Conservation (phyloP, 306 rosid genomes). For the Lupinus albus region DNA sequence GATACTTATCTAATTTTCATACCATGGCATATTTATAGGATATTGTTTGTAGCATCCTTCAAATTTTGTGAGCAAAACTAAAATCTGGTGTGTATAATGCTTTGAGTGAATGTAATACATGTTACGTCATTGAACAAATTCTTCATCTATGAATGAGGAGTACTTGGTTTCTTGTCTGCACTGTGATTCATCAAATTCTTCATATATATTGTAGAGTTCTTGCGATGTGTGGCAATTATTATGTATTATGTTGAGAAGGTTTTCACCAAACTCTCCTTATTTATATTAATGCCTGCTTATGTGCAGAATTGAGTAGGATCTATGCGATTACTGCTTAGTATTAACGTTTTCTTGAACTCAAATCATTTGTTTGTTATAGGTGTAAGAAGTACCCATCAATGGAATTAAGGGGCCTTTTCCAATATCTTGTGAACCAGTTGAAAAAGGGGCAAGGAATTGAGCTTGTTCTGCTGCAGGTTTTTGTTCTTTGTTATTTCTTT, state of each 20-base stretch:
- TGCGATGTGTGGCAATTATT: neutral
- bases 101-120: neutral
- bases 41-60: neutral
- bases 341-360: conserved; percentile 30
- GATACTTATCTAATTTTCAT: neutral
- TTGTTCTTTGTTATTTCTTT: conserved; percentile 21
- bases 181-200: conserved; percentile 17
- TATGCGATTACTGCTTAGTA: conserved; percentile 31
- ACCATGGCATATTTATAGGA: neutral
- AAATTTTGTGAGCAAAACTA: conserved; percentile 6
- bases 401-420: conserved; percentile 98
- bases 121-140: conserved; percentile 30
- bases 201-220: conserved; percentile 17
- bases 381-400: conserved; percentile 98
- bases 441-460: conserved; percentile 95
- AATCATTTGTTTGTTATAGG: conserved; percentile 50
- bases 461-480: conserved; percentile 93
- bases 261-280: neutral
- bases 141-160: conserved; percentile 23
- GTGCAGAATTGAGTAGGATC: conserved; percentile 19
- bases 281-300: conserved; percentile 12
- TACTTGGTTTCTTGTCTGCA: conserved; percentile 8
- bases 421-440: conserved; percentile 94
- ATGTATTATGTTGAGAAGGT: neutral
- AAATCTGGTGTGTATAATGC: conserved; percentile 1